Conservation (phyloP, 257 asterid genomes). For the Mentha longifolia region DNA sequence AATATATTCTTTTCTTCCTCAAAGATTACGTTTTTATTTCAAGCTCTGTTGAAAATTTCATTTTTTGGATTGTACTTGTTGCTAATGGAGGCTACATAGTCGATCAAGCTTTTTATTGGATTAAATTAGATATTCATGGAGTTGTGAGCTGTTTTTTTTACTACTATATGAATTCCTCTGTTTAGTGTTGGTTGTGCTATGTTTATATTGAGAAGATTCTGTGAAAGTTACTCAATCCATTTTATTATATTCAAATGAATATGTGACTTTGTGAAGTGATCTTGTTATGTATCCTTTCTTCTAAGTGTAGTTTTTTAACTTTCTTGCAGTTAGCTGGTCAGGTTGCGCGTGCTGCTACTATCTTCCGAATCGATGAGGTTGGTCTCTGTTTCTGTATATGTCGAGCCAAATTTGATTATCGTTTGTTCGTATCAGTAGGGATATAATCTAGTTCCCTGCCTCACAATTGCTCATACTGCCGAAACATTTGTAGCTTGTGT, state of each 20-base stretch:
- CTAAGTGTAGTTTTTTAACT: constrained; percentile 8
- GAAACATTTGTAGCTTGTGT: background rate
- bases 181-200: background rate
- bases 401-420: background rate
- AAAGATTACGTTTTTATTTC: background rate
- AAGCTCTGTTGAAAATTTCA: background rate
- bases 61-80: constrained; percentile 10
- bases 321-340: constrained; percentile 85
- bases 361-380: constrained; percentile 91
- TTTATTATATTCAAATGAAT: background rate
- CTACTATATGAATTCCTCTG: background rate
- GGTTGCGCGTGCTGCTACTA: constrained; percentile 93
- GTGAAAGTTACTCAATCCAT: background rate
- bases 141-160: background rate
- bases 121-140: background rate
- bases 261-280: constrained; percentile 18
- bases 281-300: background rate
- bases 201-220: background rate
- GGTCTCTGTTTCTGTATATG: constrained; percentile 3
- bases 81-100: constrained; percentile 7
- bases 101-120: constrained; percentile 10
- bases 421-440: background rate
- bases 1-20: constrained; percentile 15
- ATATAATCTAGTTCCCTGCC: background rate
- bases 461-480: background rate